Evolutionary conservation across 345 rosid genomes (phyloP), one percentile per base, ranked within the genome.

Genomic region (Citrus cavaleriei): DNA sequence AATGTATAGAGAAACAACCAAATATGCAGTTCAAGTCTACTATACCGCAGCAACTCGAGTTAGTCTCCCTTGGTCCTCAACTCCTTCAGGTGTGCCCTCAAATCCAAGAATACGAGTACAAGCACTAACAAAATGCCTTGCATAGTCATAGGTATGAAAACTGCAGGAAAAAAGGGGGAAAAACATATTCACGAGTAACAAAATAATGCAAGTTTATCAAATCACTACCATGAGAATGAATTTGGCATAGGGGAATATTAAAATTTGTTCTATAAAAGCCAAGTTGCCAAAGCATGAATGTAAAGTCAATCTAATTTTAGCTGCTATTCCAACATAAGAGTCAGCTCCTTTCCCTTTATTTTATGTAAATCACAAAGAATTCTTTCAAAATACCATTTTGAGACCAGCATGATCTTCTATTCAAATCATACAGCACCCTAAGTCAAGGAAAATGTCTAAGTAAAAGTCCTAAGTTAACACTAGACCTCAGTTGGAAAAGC

Each of bases 41-140:
- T 90, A 85, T 92, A 97, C 99, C 64, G 98, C 99, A 84, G 99
- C 98, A 74, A 97, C 99, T 81, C 98, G 88, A 71, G 99, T 97
- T 79, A 94, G 88, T 89, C 77, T 94, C 68, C 98, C 98, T 87
- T 97, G 98, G 89, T 94, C 95, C 78, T 94, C 99, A 70, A 97
- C 99, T 76, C 99, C 98, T 81, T 94, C 98, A 67, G 99, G 99
- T 73, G 99, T 97, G 75, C 98, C 99, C 85, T 97, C 99, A 68
- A 93, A 91, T 79, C 98, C 99, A 88, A 97, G 98, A 78, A 97
- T 97, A 78, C 99, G 96, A 76, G 99, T 94, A 75, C 99, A 97
- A 63, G 99, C 98, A 73, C 99, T 96, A 77, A 97, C 99, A 87
- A 97, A 97, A 72, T 96, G 99, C 81, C 98, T 90, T 77, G 98